Evolutionary conservation across 768 basidiomycete genomes (phyloP).

Genomic region (Hericium rajendrae): DNA sequence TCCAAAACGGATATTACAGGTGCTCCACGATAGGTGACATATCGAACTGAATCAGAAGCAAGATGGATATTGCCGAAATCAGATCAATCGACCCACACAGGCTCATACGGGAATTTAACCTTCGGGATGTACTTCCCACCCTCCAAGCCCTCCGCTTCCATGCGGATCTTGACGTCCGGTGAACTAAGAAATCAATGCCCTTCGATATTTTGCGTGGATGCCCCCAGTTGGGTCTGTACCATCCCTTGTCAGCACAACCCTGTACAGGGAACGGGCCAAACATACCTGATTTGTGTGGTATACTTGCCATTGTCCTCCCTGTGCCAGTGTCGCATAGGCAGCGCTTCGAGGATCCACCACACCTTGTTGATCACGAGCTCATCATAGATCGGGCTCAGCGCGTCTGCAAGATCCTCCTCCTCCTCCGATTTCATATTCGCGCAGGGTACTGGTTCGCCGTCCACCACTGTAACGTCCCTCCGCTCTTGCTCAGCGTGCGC

Average conservation of each 20-base stretch:
- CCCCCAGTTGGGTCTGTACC: too few relatives aligned
- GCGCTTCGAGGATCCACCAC: constrained; percentile 64
- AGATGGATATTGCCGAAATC: too few relatives aligned
- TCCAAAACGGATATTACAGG: too few relatives aligned
- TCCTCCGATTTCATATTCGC: constrained; percentile 35
- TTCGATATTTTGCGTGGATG: background rate
- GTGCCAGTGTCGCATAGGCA: constrained; percentile 16
- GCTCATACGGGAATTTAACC: constrained; percentile 6
- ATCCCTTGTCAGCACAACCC: background rate
- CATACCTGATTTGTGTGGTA: background rate
- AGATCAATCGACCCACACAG: background rate
- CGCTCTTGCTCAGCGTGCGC: background rate
- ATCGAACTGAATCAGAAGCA: too few relatives aligned
- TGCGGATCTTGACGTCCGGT: constrained; percentile 5
- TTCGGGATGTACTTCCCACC: constrained; percentile 22
- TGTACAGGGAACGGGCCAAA: background rate
- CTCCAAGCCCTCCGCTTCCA: constrained; percentile 13
- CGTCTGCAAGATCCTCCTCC: constrained; percentile 54
- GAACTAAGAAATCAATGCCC: background rate
- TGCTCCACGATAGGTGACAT: too few relatives aligned
- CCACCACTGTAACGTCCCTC: constrained; percentile 12
- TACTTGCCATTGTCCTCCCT: background rate
- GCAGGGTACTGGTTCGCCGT: constrained; percentile 9
- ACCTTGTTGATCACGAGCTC: constrained; percentile 34
- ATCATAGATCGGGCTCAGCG: constrained; percentile 43